Evolutionary conservation across 2,329 filamentous ascomycete species (phyloP).

Genomic region (Lasiodiplodia hormozganensis): DNA sequence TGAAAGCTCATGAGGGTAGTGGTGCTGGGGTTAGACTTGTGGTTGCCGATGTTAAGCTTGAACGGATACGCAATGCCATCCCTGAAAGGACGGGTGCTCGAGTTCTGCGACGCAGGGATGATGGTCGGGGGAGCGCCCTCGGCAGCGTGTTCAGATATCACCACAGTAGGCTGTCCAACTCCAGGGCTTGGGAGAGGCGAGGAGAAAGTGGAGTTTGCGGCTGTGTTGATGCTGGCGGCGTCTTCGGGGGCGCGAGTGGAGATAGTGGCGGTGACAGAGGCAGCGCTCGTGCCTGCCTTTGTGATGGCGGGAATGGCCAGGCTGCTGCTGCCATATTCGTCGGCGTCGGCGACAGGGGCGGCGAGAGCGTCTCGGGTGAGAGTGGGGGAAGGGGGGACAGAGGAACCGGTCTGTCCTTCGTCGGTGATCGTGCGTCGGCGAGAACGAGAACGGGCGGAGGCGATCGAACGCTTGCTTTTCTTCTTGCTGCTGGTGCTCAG

Average conservation of each 20-base stretch:
- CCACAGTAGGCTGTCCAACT: conserved; percentile 17
- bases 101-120: conserved; percentile 56
- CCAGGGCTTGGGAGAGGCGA: conserved; percentile 25
- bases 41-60: conserved; percentile 57
- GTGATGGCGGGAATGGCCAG: conserved; percentile 5
- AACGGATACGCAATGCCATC: conserved; percentile 77
- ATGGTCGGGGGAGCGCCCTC: conserved; percentile 41
- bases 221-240: conserved; percentile 5
- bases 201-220: conserved; percentile 13
- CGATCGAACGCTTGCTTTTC: conserved; percentile 22
- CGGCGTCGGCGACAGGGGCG: conserved; percentile 6
- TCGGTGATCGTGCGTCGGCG: conserved; percentile 44
- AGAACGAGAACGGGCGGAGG: conserved; percentile 36
- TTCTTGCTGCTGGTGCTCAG: conserved; percentile 28
- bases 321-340: neutral
- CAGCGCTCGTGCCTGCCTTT: conserved; percentile 16
- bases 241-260: conserved; percentile 24
- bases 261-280: conserved; percentile 24
- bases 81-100: conserved; percentile 69
- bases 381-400: conserved; percentile 27
- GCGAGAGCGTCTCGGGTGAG: conserved; percentile 19
- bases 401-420: conserved; percentile 37
- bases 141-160: conserved; percentile 20
- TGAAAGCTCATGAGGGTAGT: conserved; percentile 26
- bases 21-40: conserved; percentile 26